A percentile compares a stretch with the other conserved stretches of the same genome.
Evolutionary conservation across 192 early-diverging fungal species (phyloP).

Genomic region (Linnemannia hyalina): DNA sequence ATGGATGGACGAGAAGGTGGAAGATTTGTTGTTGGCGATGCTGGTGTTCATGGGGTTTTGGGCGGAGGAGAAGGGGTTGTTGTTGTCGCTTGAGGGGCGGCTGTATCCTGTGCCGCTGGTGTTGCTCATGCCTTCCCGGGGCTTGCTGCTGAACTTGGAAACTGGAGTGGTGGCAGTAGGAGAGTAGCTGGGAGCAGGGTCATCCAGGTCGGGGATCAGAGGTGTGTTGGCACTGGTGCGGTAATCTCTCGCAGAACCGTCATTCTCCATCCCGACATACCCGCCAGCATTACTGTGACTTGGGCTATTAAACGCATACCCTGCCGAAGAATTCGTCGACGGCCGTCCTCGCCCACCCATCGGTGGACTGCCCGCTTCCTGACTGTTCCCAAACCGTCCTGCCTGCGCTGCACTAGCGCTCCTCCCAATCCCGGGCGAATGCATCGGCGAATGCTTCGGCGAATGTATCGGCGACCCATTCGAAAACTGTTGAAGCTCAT

Average conservation of each 20-base stretch:
- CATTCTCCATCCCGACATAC: background rate
- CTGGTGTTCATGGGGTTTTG: slow-evolving; percentile 9
- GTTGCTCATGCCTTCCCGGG: background rate
- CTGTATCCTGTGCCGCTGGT: background rate
- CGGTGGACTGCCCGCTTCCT: background rate
- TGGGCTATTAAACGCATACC: background rate
- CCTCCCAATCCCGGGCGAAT: background rate
- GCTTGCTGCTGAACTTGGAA: background rate
- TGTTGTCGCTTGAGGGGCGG: background rate
- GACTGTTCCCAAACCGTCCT: background rate
- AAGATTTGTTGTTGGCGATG: slow-evolving; percentile 13
- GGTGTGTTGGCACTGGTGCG: background rate
- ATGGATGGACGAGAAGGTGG: background rate
- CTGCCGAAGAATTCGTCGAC: background rate
- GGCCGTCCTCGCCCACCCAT: background rate
- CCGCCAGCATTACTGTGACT: background rate
- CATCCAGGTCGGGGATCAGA: background rate
- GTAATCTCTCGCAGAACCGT: background rate
- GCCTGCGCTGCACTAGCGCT: background rate
- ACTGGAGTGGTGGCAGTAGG: background rate
- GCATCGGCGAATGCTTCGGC: slow-evolving; percentile 5
- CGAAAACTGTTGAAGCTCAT: background rate
- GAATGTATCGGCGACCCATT: background rate
- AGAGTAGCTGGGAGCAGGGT: slow-evolving; percentile 16
- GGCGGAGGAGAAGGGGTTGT: slow-evolving; percentile 17